Evolutionary conservation across 2,329 filamentous ascomycete genomes (phyloP), one percentile per base, ranked within the genome.

Genomic region (Exophiala sideris): DNA sequence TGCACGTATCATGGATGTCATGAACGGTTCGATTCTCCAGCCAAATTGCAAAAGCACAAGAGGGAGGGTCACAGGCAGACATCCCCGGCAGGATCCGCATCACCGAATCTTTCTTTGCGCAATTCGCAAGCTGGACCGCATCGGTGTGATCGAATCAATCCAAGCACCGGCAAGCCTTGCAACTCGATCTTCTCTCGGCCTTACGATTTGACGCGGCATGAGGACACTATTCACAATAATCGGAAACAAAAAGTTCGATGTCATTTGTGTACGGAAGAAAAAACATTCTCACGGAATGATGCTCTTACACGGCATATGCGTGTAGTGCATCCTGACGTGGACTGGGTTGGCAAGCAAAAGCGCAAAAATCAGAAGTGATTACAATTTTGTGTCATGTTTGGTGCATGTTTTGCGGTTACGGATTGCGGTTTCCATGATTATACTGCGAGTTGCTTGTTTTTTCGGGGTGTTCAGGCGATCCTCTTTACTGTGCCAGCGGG

Each of bases 211-310:
- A 99, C 94, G 0, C 82, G 94, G 18, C 94, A 99, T 68, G 94
- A 99, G 70, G 92, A 96, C 62, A 97, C 94, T 0, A 97, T 97
- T 61, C 94, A 97, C 79, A 96, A 96, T 65, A 86, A 85, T 1
- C 85, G 89, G 65, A 96, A 96, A 78, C 86, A 91, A 70, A 97
- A 97, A 76, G 91, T 96, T 6, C 86, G 90, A 41, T 99, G 94
- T 72, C 85, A 91, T 59, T 75, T 96, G 45, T 99, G 94, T 73
- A 91, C 89, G 1, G 91, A 97, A 65, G 92, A 97, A 67, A 97
- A 97, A 80, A 95, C 90, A 0, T 99, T 99, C 68, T 96, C 91
- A 64, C 85, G 94, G 54, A 94, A 92, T 60, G 94, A 99, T 75
- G 94, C 94, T 1, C 79, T 97, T 45, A 97, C 92, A 11, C 80